Base-by-base conservation (phyloP, 768 basidiomycete genomes). In the Mycena polygramma region DNA sequence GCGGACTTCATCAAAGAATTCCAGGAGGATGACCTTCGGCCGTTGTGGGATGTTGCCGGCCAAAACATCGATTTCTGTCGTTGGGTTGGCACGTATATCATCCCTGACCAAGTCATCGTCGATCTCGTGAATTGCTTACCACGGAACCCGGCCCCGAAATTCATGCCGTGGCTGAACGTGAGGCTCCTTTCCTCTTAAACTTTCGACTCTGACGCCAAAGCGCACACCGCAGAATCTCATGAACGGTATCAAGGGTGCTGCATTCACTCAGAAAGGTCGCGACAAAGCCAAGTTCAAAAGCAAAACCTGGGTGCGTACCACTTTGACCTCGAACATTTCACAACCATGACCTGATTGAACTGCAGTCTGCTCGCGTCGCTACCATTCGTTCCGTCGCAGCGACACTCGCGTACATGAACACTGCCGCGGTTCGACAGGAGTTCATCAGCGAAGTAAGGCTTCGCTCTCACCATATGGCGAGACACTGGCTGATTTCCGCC, bases 151-250 rank as follows among this genome's bases (percentile, higher is more conserved):
- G 54, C 36, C 37, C 54, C 35, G 54, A 55, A 55, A 36, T 55
- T 37, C 54, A 55, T 55, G 54, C 54, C 54, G 37, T 55, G 54
- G 54, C 54, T 55, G 54, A 55, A 55, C 54, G 54, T 55, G 36
- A 55, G 54, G 54, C 54, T 55, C 54, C 54, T 55, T 55, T 55
- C 54, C 54, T 55, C 54, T 55, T 35, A 55, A 55, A 55, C 54
- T 36, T 35, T 55, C 54, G 54, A 37, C 37, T 36, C 54, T 55
- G 54, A 55, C 54, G 19, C 35, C 35, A 36, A 55, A 35, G 54
- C 36, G 54, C 36, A 36, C 54, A 39, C 54, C 39, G 54, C 54
- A 55, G 54, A 13, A 13, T 36, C 54, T 39, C 54, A 55, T 55
- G 54, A 55, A 55, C 39, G 54, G 54, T 39, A 55, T 55, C 54